Conservation (phyloP, 1,139 yeast genomes). For the Magnusiomyces ingens region DNA sequence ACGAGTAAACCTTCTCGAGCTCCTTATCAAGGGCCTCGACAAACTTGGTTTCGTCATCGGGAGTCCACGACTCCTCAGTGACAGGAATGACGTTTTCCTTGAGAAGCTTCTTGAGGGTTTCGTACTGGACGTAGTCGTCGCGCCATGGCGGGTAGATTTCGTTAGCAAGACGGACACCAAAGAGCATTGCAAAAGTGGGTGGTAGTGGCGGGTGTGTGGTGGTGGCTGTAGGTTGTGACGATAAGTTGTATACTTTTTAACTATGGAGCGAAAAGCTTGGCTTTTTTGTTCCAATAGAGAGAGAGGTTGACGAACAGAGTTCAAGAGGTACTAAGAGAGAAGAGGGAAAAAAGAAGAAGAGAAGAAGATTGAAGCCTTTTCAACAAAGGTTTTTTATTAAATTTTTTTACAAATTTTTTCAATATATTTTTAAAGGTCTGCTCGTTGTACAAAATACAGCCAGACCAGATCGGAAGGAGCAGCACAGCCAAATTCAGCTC, state of each 20-base stretch:
- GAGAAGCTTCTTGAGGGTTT: constrained; percentile 66
- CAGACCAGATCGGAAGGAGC: no score
- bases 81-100: constrained; percentile 61
- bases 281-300: not conserved
- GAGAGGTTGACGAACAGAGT: not conserved
- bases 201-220: not conserved
- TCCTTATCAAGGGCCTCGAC: constrained; percentile 78
- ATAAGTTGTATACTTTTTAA: not conserved
- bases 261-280: not conserved
- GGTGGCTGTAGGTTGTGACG: not conserved
- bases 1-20: constrained; percentile 86
- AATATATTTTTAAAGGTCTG: no score
- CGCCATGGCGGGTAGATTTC: constrained; percentile 90
- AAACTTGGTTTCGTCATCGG: constrained; percentile 74
- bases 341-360: not conserved
- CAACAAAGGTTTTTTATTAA: no score
- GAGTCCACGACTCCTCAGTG: constrained; percentile 49
- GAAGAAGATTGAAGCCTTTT: not conserved
- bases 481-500: no score
- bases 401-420: no score
- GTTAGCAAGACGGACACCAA: constrained; percentile 73
- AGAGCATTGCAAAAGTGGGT: constrained; percentile 50
- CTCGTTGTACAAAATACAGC: no score
- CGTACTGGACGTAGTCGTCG: constrained; percentile 73
- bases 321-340: not conserved